These are phyloP conservation scores for Eucalyptus paniculata DNA, from an alignment of 345 rosid species.

Conservation along the genomic window DNA sequence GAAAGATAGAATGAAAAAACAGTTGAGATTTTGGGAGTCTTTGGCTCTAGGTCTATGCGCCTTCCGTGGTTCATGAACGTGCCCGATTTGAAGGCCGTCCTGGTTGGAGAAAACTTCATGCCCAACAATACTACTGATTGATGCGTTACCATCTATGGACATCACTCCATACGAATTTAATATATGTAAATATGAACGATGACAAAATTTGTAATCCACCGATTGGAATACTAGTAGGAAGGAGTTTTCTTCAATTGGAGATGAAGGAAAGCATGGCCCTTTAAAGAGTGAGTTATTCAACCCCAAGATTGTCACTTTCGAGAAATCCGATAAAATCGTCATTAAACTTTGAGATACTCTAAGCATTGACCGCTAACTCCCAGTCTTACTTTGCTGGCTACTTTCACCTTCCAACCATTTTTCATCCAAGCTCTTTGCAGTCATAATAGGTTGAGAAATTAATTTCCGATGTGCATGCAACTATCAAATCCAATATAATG, in stretches of 20 bases:
- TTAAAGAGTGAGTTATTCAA: neutral
- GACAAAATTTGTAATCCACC: neutral
- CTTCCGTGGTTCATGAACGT: neutral
- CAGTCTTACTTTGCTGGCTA: neutral
- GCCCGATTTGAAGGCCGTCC: neutral
- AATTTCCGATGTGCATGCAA: accelerated
- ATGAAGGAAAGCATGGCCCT: neutral
- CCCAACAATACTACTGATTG: neutral
- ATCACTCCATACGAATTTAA: neutral
- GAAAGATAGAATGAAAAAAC: neutral
- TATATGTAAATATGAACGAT: neutral
- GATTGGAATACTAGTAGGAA: neutral
- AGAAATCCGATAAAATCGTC: neutral
- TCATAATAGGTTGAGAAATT: neutral
- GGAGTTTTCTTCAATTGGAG: neutral
- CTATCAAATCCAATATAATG: neutral
- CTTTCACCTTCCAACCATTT: neutral
- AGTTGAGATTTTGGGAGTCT: neutral
- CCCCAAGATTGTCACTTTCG: neutral
- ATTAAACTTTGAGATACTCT: neutral
- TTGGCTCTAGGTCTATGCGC: neutral
- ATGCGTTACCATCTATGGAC: neutral
- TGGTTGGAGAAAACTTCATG: neutral
- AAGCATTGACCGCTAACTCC: neutral
- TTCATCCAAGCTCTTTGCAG: neutral